phyloP scores from a whole-genome alignment of 345 rosid species.

The Rhodamnia rubescens region DNA sequence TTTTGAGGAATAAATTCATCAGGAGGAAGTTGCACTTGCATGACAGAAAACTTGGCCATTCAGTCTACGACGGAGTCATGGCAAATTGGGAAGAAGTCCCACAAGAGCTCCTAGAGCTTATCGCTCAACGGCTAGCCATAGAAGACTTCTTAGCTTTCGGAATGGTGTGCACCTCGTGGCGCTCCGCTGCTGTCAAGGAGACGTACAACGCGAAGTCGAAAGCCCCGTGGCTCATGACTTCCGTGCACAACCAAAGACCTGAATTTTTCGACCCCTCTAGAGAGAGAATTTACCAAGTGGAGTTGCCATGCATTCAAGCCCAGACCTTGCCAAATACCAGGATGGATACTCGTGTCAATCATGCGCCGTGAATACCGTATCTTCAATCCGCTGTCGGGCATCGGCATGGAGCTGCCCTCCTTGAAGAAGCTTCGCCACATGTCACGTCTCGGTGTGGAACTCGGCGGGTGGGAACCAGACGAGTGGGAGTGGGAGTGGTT shows the following conservation, averaged over 20 bases:
- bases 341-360: not conserved
- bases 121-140: not conserved
- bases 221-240: not conserved
- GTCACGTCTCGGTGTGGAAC: not conserved
- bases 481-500: too few species aligned
- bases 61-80: too few species aligned
- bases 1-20: not conserved
- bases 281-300: too few species aligned
- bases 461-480: not conserved
- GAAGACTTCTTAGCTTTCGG: not conserved
- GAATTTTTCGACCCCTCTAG: too few species aligned
- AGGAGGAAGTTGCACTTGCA: not conserved
- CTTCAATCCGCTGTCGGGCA: not conserved
- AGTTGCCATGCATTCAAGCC: too few species aligned
- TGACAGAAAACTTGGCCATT: not conserved
- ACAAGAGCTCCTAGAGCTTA: not conserved
- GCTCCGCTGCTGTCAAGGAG: not conserved
- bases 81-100: too few species aligned
- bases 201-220: not conserved
- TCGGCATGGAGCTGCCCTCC: not conserved
- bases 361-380: not conserved
- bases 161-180: not conserved
- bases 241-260: not conserved
- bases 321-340: accelerated
- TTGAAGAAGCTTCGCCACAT: not conserved